Conservation (phyloP, 164 flowering plant genomes). For the Liquidambar formosana region DNA sequence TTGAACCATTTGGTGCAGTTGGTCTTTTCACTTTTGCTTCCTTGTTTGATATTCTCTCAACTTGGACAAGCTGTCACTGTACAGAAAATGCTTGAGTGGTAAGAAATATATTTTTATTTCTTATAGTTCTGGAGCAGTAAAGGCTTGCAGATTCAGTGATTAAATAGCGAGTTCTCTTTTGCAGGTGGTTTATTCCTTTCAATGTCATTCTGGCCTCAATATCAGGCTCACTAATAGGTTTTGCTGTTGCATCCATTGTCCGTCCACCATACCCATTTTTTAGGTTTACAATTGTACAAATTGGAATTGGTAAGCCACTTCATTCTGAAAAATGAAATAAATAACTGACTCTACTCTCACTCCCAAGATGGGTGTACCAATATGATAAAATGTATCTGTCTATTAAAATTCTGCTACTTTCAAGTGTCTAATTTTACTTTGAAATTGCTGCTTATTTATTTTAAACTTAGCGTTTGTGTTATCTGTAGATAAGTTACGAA, state of each 20-base stretch:
- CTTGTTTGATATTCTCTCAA: slow-evolving; percentile 93
- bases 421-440: too few species aligned
- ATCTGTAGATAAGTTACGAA: background rate
- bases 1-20: slow-evolving; percentile 49
- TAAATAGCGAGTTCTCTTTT: slow-evolving; percentile 4
- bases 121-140: background rate
- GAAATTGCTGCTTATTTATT: too few species aligned
- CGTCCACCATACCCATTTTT: slow-evolving; percentile 94
- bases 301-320: slow-evolving; percentile 75
- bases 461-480: background rate
- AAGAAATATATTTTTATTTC: slow-evolving; percentile 12
- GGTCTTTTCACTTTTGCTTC: slow-evolving; percentile 93
- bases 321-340: background rate
- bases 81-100: slow-evolving; percentile 89
- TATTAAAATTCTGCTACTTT: too few species aligned
- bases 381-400: background rate
- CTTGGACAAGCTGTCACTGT: slow-evolving; percentile 84
- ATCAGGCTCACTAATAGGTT: slow-evolving; percentile 87
- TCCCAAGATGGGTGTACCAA: background rate
- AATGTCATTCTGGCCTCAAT: slow-evolving; percentile 72
- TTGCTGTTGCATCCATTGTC: slow-evolving; percentile 61
- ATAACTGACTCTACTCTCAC: too few species aligned
- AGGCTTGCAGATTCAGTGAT: background rate
- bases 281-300: slow-evolving; percentile 86
- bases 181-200: slow-evolving; percentile 98